phyloP scores from a whole-genome alignment of 306 rosid genomes.

The Rubus idaeus region DNA sequence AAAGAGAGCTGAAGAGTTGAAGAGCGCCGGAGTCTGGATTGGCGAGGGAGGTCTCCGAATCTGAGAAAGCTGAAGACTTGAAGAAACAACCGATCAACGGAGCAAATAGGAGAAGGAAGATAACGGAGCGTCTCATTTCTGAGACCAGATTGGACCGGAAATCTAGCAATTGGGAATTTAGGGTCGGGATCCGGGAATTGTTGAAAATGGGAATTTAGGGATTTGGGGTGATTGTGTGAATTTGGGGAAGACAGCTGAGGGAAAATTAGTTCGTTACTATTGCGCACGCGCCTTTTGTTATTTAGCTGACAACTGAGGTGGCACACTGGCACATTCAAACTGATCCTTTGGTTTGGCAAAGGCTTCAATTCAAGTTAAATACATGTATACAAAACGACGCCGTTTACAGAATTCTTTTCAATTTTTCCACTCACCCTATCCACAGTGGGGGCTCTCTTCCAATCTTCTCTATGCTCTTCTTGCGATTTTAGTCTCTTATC shows the following conservation, averaged over 20 bases:
- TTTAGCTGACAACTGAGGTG: no score
- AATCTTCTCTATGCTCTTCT: no score
- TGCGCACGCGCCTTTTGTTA: no score
- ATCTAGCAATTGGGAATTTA: background rate
- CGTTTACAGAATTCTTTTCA: no score
- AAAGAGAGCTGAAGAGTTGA: conserved; percentile 20
- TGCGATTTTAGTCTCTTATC: no score
- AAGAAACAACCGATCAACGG: conserved; percentile 7
- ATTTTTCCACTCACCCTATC: no score
- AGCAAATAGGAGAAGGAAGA: conserved; percentile 26
- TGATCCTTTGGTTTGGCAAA: no score
- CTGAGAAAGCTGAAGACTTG: background rate
- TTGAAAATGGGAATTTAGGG: background rate
- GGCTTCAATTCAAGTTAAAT: no score
- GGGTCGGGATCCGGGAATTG: background rate
- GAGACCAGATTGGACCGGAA: background rate
- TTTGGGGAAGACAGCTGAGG: background rate
- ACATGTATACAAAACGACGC: no score
- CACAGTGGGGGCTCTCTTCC: no score
- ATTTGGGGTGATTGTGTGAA: background rate
- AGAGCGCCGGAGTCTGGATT: background rate
- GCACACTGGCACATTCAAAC: no score
- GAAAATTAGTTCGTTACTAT: no score
- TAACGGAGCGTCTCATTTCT: conserved; percentile 24
- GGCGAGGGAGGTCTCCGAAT: conserved; percentile 18